Evolutionary conservation across 2,329 filamentous ascomycete genomes (phyloP).

Genomic region (Botrytis sinoallii): DNA sequence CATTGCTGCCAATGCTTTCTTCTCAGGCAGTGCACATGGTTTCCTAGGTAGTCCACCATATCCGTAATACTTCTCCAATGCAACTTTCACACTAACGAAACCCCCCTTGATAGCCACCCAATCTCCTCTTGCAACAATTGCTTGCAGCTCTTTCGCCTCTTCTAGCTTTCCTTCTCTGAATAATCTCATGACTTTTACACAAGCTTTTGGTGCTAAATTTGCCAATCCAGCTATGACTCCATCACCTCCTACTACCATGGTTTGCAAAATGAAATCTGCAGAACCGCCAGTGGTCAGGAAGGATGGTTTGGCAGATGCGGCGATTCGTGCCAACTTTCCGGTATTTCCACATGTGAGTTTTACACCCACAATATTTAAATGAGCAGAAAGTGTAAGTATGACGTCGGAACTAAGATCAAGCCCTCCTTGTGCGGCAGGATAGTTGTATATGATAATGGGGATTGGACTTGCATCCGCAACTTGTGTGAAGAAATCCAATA

Average conservation of each 20-base stretch:
- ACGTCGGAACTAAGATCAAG: constrained; percentile 45
- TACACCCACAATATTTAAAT: constrained; percentile 40
- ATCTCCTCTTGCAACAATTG: constrained; percentile 59
- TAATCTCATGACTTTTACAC: constrained; percentile 56
- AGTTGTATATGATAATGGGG: constrained; percentile 48
- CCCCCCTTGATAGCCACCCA: constrained; percentile 65
- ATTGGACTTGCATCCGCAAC: constrained; percentile 41
- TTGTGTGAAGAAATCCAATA: constrained; percentile 53
- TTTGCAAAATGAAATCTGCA: constrained; percentile 14
- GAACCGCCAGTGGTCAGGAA: constrained; percentile 10
- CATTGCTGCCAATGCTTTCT: not conserved
- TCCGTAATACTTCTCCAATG: constrained; percentile 54
- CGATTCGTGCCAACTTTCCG: constrained; percentile 45
- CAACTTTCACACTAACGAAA: constrained; percentile 63
- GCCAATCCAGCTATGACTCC: constrained; percentile 16
- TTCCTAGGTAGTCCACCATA: constrained; percentile 60
- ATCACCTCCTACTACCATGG: constrained; percentile 12
- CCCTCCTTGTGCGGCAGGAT: constrained; percentile 44
- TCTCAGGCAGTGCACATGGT: constrained; percentile 40
- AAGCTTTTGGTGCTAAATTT: constrained; percentile 40
- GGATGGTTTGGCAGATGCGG: constrained; percentile 22
- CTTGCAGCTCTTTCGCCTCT: constrained; percentile 59
- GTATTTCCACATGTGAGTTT: constrained; percentile 42
- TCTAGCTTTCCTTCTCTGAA: constrained; percentile 53
- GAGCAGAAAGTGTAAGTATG: constrained; percentile 35